These are phyloP conservation scores for Colletotrichum graminicola DNA, from an alignment of 2,329 filamentous ascomycete genomes.

Conservation along the genomic window DNA sequence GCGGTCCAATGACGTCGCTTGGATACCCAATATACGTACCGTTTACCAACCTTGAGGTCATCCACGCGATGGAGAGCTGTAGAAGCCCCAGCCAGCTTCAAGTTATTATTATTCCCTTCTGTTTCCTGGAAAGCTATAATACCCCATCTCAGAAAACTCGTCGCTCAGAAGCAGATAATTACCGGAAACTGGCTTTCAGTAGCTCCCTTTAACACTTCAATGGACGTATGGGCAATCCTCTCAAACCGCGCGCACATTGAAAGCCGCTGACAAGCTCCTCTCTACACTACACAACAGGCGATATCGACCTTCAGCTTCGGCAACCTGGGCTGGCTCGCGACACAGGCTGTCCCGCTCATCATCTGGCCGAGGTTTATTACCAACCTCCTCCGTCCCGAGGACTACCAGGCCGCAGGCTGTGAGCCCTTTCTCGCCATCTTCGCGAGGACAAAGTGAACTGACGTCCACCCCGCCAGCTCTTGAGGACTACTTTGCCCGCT, in stretches of 20 bases:
- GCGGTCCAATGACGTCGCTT: slow-evolving; percentile 39
- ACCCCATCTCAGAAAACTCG: neutral
- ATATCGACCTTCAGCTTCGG: slow-evolving; percentile 64
- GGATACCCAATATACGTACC: neutral
- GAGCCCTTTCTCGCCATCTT: slow-evolving; percentile 21
- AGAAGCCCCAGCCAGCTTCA: slow-evolving; percentile 7
- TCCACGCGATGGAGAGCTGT: slow-evolving; percentile 1
- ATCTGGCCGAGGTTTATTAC: slow-evolving; percentile 62
- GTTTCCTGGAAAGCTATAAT: neutral
- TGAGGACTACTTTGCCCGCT: slow-evolving; percentile 80
- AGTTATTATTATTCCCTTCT: neutral
- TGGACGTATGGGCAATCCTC: slow-evolving; percentile 47
- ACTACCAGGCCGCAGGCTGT: slow-evolving; percentile 49
- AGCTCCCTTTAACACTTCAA: slow-evolving; percentile 16
- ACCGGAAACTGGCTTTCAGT: neutral
- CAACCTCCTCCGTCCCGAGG: slow-evolving; percentile 55
- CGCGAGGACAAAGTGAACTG: neutral
- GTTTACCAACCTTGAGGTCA: slow-evolving; percentile 13
- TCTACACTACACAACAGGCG: slow-evolving; percentile 52
- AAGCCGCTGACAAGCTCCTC: slow-evolving; percentile 1
- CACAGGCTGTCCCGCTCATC: slow-evolving; percentile 62
- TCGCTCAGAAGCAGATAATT: neutral
- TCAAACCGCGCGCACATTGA: neutral
- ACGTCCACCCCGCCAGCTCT: slow-evolving; percentile 58
- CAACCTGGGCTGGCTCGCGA: slow-evolving; percentile 63